phyloP scores from a whole-genome alignment of 768 basidiomycete genomes.

The Glaciozyma antarctica region DNA sequence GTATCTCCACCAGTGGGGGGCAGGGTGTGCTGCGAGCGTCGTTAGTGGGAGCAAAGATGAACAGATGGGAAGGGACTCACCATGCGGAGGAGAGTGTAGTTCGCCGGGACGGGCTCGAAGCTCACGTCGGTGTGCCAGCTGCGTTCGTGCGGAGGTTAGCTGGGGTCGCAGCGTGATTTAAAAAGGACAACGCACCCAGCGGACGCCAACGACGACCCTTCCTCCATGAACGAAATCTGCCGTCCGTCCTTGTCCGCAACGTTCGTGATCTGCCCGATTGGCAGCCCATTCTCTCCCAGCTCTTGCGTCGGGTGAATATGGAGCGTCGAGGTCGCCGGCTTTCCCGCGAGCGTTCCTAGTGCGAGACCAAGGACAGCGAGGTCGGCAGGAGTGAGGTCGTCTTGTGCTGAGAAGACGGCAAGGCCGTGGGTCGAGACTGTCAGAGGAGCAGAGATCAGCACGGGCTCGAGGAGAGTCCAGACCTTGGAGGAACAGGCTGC shows the following conservation, averaged over 20 bases:
- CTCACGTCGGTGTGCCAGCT: conserved; percentile 34
- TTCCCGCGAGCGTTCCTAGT: conserved; percentile 36
- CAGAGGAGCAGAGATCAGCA: neutral
- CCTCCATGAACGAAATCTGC: conserved; percentile 32
- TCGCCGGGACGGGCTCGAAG: conserved; percentile 39
- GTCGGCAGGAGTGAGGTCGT: conserved; percentile 35
- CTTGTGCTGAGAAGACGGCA: conserved; percentile 40
- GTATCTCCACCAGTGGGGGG: conserved; percentile 22
- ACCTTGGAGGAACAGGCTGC: too few species aligned
- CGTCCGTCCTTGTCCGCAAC: conserved; percentile 23
- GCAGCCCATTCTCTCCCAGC: conserved; percentile 36
- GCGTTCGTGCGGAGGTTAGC: conserved; percentile 41
- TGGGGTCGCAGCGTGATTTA: neutral
- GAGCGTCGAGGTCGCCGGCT: conserved; percentile 34
- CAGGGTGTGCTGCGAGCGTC: conserved; percentile 34
- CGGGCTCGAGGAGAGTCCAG: neutral
- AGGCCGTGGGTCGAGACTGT: conserved; percentile 39
- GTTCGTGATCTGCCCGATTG: conserved; percentile 37
- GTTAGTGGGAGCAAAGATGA: neutral
- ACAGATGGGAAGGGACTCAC: conserved; percentile 8
- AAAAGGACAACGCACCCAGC: conserved; percentile 1
- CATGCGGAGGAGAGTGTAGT: conserved; percentile 39
- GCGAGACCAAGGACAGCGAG: conserved; percentile 34
- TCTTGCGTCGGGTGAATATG: conserved; percentile 38
- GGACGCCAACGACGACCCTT: conserved; percentile 15